Evolutionary conservation across 306 rosid species (phyloP).

Genomic region (Cucumis melo): DNA sequence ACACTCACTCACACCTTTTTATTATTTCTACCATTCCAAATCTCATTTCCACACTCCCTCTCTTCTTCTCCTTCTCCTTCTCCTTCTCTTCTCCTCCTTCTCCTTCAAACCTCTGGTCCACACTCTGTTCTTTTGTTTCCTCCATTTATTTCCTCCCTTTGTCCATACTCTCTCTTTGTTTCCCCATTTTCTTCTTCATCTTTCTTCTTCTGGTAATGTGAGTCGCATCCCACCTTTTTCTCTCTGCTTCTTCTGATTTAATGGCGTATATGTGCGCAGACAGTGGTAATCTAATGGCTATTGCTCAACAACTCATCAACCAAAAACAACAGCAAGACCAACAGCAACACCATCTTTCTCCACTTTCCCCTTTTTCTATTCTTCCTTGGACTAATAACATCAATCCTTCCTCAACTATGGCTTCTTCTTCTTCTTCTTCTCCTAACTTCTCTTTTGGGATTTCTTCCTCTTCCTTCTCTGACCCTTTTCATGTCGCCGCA

Average conservation of each 20-base stretch:
- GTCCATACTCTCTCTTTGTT: too few relatives aligned
- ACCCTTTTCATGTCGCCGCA: slow-evolving; percentile 55
- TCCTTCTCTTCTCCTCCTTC: background rate
- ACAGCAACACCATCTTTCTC: slow-evolving; percentile 15
- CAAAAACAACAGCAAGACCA: slow-evolving; percentile 72
- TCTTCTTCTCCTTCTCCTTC: background rate
- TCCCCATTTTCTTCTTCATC: background rate
- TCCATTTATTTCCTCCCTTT: background rate
- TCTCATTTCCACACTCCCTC: background rate
- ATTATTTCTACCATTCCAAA: background rate
- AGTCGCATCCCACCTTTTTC: background rate
- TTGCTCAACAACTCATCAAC: slow-evolving; percentile 85
- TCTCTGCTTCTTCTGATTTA: background rate
- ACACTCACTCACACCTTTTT: background rate
- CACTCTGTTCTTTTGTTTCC: background rate
- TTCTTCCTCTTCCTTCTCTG: slow-evolving; percentile 29
- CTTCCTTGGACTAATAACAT: slow-evolving; percentile 37
- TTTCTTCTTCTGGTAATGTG: slow-evolving; percentile 3
- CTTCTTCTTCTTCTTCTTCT: background rate
- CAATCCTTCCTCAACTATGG: background rate
- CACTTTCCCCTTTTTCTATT: slow-evolving; percentile 27
- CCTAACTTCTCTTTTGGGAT: slow-evolving; percentile 30
- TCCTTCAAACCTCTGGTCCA: background rate
- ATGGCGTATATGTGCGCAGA: slow-evolving; percentile 89
- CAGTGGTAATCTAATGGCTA: slow-evolving; percentile 95